Conservation (phyloP, 2,329 filamentous ascomycete species). For the Talaromyces rugulosus region DNA sequence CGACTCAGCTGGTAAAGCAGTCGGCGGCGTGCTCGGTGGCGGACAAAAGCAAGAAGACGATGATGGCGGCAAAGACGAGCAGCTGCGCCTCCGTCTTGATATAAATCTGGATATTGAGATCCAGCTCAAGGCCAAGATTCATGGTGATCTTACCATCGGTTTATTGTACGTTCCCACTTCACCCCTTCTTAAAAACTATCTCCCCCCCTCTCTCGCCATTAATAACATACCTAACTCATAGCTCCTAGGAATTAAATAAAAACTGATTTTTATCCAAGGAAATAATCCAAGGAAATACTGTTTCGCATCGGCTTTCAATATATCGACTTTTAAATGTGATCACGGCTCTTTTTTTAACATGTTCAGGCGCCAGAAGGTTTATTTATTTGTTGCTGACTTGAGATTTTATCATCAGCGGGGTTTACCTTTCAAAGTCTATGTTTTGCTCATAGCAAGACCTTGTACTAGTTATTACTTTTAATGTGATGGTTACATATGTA, state of each 20-base stretch:
- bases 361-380: neutral
- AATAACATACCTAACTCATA: conserved; percentile 17
- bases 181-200: neutral
- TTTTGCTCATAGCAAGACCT: conserved; percentile 1
- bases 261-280: neutral
- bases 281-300: neutral
- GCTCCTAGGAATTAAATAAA: conserved; percentile 13
- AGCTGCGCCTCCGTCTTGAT: conserved; percentile 68
- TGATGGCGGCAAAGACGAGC: conserved; percentile 53
- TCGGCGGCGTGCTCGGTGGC: conserved; percentile 36
- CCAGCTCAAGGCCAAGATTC: conserved; percentile 78
- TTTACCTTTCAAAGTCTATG: neutral
- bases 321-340: neutral
- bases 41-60: conserved; percentile 29
- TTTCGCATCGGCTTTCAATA: neutral
- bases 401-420: neutral
- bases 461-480: neutral
- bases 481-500: neutral
- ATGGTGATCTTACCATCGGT: conserved; percentile 75
- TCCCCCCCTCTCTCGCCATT: conserved; percentile 4
- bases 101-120: conserved; percentile 80
- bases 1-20: conserved; percentile 38
- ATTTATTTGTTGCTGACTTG: conserved; percentile 6
- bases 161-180: conserved; percentile 59
- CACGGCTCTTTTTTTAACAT: conserved; percentile 2